phyloP scores from a whole-genome alignment of 2,329 filamentous ascomycete genomes.

The Aspergillus sergii region DNA sequence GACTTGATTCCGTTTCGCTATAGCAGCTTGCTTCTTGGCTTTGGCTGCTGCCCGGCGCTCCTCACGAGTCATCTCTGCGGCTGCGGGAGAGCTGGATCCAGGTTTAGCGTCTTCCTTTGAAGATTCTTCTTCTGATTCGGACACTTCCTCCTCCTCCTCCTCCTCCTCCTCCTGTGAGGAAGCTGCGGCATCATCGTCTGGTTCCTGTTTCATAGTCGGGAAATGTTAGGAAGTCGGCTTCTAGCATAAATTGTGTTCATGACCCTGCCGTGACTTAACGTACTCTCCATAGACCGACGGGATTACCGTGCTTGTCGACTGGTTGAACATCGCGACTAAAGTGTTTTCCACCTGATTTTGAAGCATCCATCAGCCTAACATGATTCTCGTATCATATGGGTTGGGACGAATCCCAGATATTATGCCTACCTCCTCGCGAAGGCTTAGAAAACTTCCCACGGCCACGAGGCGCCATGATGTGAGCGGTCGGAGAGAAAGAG shows the following conservation, averaged over 20 bases:
- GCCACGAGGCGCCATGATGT: constrained; percentile 58
- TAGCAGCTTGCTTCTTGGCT: constrained; percentile 86
- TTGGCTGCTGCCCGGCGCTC: constrained; percentile 86
- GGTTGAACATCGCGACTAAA: constrained; percentile 91
- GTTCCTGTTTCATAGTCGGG: constrained; percentile 31
- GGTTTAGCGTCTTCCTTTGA: constrained; percentile 55
- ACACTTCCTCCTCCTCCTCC: constrained; percentile 46
- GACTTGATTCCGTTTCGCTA: constrained; percentile 71
- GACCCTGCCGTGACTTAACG: constrained; percentile 33
- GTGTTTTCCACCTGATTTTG: constrained; percentile 77
- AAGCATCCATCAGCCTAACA: neutral
- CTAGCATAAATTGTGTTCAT: neutral
- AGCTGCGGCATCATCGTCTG: constrained; percentile 38
- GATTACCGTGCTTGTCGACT: constrained; percentile 84
- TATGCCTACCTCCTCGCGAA: constrained; percentile 76
- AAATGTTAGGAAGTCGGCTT: neutral
- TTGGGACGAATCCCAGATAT: neutral
- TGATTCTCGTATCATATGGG: neutral
- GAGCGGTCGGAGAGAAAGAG: neutral
- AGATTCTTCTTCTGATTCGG: constrained; percentile 51
- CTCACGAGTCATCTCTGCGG: constrained; percentile 71
- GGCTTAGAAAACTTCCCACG: constrained; percentile 95
- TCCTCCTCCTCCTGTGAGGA: constrained; percentile 38
- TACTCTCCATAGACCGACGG: constrained; percentile 83
- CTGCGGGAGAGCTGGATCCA: constrained; percentile 46